Evolutionary conservation across 169 alveolate genomes (phyloP), one percentile per base, ranked within the genome.

Genomic region (Pseudocohnilembus persalinus): DNA sequence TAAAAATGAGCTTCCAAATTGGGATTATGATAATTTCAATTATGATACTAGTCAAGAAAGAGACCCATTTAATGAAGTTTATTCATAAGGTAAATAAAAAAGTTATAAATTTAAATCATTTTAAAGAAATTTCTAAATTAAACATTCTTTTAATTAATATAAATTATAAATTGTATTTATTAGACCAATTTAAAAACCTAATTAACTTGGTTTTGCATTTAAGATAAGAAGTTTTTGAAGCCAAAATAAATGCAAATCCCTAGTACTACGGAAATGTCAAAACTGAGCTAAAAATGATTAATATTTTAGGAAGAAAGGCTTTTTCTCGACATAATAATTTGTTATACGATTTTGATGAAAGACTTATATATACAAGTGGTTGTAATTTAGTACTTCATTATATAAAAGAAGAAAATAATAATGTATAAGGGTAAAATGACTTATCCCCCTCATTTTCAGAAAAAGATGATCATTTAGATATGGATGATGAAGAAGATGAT

Each of bases 1-100:
- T 29, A 92, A 88, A 79, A 88, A 83, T 64, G 96, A 95, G 88
- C 93, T 92, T 82, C 82, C 90, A 68, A 91, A 88, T 87, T 95
- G 96, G 95, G 97, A 95, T 73, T 84, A 90, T 64, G 97, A 95
- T 84, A 89, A 92, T 83, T 92, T 91, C 74, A 90, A 89, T 79
- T 95, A 92, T 75, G 81, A 88, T 49, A 83, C 77, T 26, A 92
- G 90, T n/a, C 79, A 89, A 74, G 88, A 77, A 4, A 24, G 63
- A 49, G 96, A 95, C 80, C 94, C 95, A 16, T 89, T 93, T 86
- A 78, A 78, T 31, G 97, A 95, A 85, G 92, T 95, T 27, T 85
- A 91, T 1, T 84, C 81, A 68, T 84, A 84, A 24, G 68, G 68
- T 49, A 49, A 49, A 49, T 20, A 49, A 11, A 11, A 11, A 11